Percentiles rank a stretch among this genome's conserved stretches.
Evolutionary conservation across 306 rosid genomes (phyloP).

Genomic region (Vachellia pachyceras): DNA sequence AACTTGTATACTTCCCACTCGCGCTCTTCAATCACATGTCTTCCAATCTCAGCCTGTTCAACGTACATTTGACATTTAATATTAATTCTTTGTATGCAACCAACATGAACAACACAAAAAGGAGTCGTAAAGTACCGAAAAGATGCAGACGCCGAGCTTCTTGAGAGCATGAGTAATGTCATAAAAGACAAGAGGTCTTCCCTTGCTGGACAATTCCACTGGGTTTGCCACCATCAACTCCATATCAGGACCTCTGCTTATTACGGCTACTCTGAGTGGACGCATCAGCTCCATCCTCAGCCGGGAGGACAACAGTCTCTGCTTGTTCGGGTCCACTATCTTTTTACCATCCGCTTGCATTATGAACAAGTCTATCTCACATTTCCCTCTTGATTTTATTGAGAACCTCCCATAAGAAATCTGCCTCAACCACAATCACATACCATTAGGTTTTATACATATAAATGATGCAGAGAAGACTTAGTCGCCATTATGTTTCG

Average conservation of each 20-base stretch:
- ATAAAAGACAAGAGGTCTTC: conserved; percentile 92
- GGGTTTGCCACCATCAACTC: conserved; percentile 94
- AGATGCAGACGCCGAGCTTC: conserved; percentile 71
- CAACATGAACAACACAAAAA: not conserved
- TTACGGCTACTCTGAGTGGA: conserved; percentile 78
- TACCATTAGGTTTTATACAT: not conserved
- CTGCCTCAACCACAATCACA: conserved; percentile 50
- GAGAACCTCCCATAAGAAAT: conserved; percentile 90
- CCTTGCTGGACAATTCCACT: conserved; percentile 86
- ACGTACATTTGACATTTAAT: conserved; percentile 16
- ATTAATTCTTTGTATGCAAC: not conserved
- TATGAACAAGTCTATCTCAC: conserved; percentile 92
- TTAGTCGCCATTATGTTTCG: not conserved
- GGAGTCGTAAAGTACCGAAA: conserved; percentile 63
- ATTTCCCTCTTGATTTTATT: conserved; percentile 57
- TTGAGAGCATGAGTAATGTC: conserved; percentile 91
- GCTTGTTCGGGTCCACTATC: conserved; percentile 81
- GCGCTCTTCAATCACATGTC: conserved; percentile 72
- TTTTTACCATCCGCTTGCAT: conserved; percentile 93
- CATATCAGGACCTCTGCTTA: conserved; percentile 86
- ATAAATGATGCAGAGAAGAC: not conserved
- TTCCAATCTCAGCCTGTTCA: conserved; percentile 86
- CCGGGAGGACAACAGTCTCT: conserved; percentile 64
- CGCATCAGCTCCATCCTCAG: conserved; percentile 74
- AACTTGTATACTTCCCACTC: conserved; percentile 94